A percentile compares a stretch with the other conserved stretches of the same genome.
phyloP scores from a whole-genome alignment of 2,329 filamentous ascomycete genomes.

The Penicillium sumatraense region DNA sequence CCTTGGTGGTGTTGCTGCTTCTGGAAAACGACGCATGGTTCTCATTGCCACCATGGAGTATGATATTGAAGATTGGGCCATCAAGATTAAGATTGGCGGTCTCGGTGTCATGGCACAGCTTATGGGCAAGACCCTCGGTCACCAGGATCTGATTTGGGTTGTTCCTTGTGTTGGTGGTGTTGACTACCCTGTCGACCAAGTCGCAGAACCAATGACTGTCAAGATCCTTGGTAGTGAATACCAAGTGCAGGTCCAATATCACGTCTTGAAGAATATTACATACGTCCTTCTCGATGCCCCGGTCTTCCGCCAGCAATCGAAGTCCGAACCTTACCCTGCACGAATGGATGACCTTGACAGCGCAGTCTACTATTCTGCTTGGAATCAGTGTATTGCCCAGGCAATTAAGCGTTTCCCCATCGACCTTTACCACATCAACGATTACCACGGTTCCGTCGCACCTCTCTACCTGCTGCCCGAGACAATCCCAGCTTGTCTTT shows the following conservation, averaged over 20 bases:
- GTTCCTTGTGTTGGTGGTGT: slow-evolving; percentile 67
- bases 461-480: slow-evolving; percentile 67
- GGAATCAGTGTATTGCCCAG: slow-evolving; percentile 72
- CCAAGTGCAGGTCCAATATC: slow-evolving; percentile 67
- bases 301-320: slow-evolving; percentile 68
- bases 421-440: slow-evolving; percentile 69
- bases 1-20: slow-evolving; percentile 33
- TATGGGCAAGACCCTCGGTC: slow-evolving; percentile 69
- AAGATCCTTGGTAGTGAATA: slow-evolving; percentile 65
- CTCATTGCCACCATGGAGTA: slow-evolving; percentile 75
- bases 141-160: slow-evolving; percentile 69
- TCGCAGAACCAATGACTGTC: slow-evolving; percentile 65
- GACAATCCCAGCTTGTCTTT: slow-evolving; percentile 65
- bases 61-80: slow-evolving; percentile 71
- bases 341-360: slow-evolving; percentile 72
- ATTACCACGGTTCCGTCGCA: slow-evolving; percentile 67
- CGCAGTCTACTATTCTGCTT: slow-evolving; percentile 70
- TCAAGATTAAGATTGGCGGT: slow-evolving; percentile 74
- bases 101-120: slow-evolving; percentile 72
- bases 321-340: slow-evolving; percentile 67
- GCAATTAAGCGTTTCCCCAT: slow-evolving; percentile 66
- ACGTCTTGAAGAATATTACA: slow-evolving; percentile 67
- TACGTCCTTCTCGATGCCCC: slow-evolving; percentile 70
- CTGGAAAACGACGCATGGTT: slow-evolving; percentile 54
- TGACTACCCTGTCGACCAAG: slow-evolving; percentile 65